Percentiles rank a stretch among this genome's conserved stretches.
phyloP scores from a whole-genome alignment of 495 filamentous ascomycete genomes.

The Xylaria venustula region DNA sequence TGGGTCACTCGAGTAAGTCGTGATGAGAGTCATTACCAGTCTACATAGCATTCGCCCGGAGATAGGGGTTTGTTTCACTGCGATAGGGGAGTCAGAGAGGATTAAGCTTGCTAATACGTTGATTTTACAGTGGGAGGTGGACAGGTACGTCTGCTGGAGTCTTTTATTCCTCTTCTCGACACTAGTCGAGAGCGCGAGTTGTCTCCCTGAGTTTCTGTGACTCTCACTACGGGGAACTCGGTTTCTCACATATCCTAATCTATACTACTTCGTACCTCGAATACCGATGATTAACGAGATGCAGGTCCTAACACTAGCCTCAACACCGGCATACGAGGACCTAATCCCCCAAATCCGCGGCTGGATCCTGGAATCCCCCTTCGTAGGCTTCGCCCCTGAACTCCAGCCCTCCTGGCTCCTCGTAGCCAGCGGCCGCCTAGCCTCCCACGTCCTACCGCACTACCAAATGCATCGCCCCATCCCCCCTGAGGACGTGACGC shows the following conservation, averaged over 20 bases:
- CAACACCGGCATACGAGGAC: conserved; percentile 42
- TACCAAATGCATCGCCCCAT: conserved; percentile 58
- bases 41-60: neutral
- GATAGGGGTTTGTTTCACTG: too few relatives aligned
- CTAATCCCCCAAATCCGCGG: conserved; percentile 54
- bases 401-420: conserved; percentile 58
- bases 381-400: conserved; percentile 64
- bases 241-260: too few relatives aligned
- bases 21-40: too few relatives aligned
- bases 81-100: too few relatives aligned
- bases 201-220: too few relatives aligned
- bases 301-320: conserved; percentile 53
- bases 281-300: too few relatives aligned
- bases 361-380: conserved; percentile 66
- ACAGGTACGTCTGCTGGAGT: too few relatives aligned
- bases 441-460: conserved; percentile 60
- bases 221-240: too few relatives aligned
- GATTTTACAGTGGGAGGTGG: conserved; percentile 62
- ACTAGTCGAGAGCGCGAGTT: too few relatives aligned
- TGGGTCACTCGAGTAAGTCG: conserved; percentile 66
- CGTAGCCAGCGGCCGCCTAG: conserved; percentile 62
- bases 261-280: too few relatives aligned
- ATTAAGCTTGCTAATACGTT: conserved; percentile 31
- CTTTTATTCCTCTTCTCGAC: too few relatives aligned
- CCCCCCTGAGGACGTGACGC: conserved; percentile 55